Evolutionary conservation across 331 rosid species (phyloP), one percentile per base, ranked within the genome.

Genomic region (Malus hybrid): DNA sequence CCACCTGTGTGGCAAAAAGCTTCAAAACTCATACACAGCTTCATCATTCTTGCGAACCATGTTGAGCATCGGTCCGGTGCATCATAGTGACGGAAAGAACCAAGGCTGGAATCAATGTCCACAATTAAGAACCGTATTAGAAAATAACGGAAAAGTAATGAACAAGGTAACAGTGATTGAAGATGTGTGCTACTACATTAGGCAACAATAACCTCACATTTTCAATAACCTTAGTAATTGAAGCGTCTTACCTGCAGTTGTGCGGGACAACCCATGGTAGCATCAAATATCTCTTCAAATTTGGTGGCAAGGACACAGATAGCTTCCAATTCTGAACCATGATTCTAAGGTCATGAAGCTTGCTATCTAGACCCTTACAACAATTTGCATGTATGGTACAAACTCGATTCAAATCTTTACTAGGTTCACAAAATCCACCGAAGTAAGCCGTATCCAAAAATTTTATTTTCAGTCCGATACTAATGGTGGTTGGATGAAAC

Each of bases 311-410:
- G 31, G 96, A 85, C 86, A 89, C 78, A 83, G 84, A 94, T 50
- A 67, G 81, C 79, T 87, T 94, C 99, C 99, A 94, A 69, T 92
- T 93, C 78, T 86, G 90, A 70, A 94, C 89, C 97, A 94, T 83
- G 61, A 92, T 77, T 87, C 83, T 78, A 31, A 94, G 97, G 82
- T 90, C 97, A 52, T 89, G 91, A 83, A 94, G 97, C 86, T 94
- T 94, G 87, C 80, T 92, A 34, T 85, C 87, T 84, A 95, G 75
- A 48, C 97, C 99, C 50, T 80, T 74, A 83, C 99, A 95, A 80
- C 97, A 95, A 80, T 92, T 95, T 71, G 97, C 99, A 80, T 95
- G 99, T 97, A 95, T 95, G 4, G 99, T 95, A 82, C 97, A 87
- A 16, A 95, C 99, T 74, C 69, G 83, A 87, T 95, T 92, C 78